phyloP scores from a whole-genome alignment of 2,329 filamentous ascomycete species.

The Aureobasidium sp. region DNA sequence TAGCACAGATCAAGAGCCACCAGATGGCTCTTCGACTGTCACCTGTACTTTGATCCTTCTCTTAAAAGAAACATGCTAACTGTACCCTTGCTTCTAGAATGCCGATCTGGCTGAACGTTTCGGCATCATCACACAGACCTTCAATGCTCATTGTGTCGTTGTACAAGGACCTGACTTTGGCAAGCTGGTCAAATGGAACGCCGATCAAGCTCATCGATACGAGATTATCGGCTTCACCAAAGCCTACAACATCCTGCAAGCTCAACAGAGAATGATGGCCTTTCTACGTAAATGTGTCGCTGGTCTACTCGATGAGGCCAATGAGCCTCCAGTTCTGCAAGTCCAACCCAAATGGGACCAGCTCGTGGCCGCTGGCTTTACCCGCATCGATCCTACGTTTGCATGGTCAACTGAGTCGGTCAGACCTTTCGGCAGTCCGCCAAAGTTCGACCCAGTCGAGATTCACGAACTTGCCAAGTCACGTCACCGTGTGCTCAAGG shows the following conservation, averaged over 20 bases:
- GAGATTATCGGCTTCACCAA: constrained; percentile 13
- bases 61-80: too few relatives aligned
- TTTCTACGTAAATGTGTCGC: neutral
- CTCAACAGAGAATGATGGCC: neutral
- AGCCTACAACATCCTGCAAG: neutral
- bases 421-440: neutral
- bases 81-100: too few relatives aligned
- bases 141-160: constrained; percentile 12
- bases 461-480: neutral
- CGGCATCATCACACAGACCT: neutral
- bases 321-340: neutral
- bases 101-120: constrained; percentile 11
- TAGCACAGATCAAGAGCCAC: too few relatives aligned
- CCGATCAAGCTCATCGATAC: constrained; percentile 10
- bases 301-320: neutral
- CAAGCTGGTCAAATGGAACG: constrained; percentile 10
- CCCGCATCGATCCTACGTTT: neutral
- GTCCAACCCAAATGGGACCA: neutral
- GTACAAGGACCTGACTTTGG: constrained; percentile 10
- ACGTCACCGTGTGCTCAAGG: neutral
- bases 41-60: too few relatives aligned
- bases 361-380: neutral
- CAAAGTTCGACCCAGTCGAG: neutral
- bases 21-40: too few relatives aligned
- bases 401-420: neutral